phyloP scores from a whole-genome alignment of 2,329 filamentous ascomycete species.

The Arachnomyces sp. region DNA sequence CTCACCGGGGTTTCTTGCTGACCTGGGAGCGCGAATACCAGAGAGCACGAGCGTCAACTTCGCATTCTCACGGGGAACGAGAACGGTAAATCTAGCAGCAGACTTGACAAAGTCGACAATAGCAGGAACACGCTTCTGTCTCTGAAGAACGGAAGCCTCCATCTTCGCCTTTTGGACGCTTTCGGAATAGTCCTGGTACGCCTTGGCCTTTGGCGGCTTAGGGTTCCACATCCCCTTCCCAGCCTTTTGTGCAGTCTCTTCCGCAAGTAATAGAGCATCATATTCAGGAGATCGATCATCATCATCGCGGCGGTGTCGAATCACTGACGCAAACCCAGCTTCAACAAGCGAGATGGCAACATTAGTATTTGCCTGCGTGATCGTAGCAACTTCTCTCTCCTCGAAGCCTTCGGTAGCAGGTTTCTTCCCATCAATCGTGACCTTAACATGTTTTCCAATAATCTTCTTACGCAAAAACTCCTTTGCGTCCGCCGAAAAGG shows the following conservation, averaged over 20 bases:
- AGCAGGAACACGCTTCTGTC: conserved; percentile 86
- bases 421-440: conserved; percentile 83
- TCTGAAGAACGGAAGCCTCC: conserved; percentile 75
- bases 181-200: conserved; percentile 85
- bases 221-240: conserved; percentile 92
- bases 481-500: conserved; percentile 88
- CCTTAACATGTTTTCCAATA: conserved; percentile 91
- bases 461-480: conserved; percentile 89
- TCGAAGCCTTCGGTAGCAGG: conserved; percentile 85
- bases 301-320: conserved; percentile 90
- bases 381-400: conserved; percentile 86
- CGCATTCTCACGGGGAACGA: conserved; percentile 85
- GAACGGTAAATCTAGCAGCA: conserved; percentile 85
- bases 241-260: conserved; percentile 64
- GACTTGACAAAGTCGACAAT: conserved; percentile 97
- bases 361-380: conserved; percentile 78
- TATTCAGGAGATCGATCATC: conserved; percentile 91
- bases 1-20: conserved; percentile 71
- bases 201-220: conserved; percentile 75
- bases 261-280: conserved; percentile 50
- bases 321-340: conserved; percentile 86
- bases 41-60: conserved; percentile 93
- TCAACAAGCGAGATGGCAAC: conserved; percentile 79
- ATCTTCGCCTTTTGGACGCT: conserved; percentile 92
- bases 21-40: conserved; percentile 82